Base-by-base conservation (phyloP, 257 asterid species). In the Mentha longifolia region DNA sequence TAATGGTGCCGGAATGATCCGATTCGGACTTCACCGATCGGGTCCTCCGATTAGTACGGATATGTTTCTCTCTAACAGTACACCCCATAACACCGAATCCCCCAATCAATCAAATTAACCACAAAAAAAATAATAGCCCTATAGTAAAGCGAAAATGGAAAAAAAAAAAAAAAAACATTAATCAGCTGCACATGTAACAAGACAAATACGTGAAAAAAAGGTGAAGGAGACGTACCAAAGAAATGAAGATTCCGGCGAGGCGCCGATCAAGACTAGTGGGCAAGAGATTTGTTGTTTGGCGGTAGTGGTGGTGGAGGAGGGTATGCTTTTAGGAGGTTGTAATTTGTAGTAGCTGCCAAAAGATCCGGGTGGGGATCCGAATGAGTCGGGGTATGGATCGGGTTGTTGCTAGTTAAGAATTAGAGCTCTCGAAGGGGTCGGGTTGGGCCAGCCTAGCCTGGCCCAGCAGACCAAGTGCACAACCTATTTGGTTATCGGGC, bases 21-120 rank as follows among this genome's bases (percentile, higher is more conserved):
- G 87, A 70, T 52, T 84, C 92, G 75, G 88, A 76, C 75, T 87
- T 85, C 0, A 74, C 83, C 83, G 89, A 85, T 87, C 98, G 91
- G 70, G 73, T 78, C 85, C 85, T 80, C 83, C 97, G 83, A 82
- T 81, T 87, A 9, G 88, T 74, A 17, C 95, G 83, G 71, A 84
- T 82, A 67, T 85, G 89, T 56, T 93, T 93, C 19, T 93, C 97
- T 51, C 96, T 84, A 8, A 79, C 84, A 6, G 85, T 83, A 62
- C 88, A 80, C 14, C 95, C 95, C 97, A 89, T 91, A 54, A 22
- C 22, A 20, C 8, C 33, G 43, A 77, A 67, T 66, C 47, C 57
- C 33, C 60, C 46, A 43, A 66, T 64, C 41, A 67, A 72, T 62
- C 68, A 9, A 62, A 71, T 49, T 42, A 20, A 73, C 5, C n/a